Evolutionary conservation across 169 alveolate species (phyloP).

Genomic region (Theileria sp.): DNA sequence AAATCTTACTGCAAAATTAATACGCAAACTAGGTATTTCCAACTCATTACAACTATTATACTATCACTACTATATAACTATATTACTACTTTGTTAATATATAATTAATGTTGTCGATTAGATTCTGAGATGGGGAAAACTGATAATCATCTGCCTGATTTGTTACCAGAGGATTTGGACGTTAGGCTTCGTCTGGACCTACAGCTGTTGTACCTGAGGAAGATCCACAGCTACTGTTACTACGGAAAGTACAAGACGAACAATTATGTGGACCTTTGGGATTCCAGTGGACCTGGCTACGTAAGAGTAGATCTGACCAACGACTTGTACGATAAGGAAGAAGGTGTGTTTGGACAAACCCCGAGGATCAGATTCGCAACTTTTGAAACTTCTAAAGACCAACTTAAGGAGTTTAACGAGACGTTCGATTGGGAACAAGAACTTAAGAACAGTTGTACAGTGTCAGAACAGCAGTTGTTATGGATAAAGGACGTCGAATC

Average conservation of each 20-base stretch:
- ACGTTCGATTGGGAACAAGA: slow-evolving; percentile 57
- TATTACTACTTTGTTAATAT: too few relatives aligned
- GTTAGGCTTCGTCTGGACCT: slow-evolving; percentile 56
- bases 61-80: too few relatives aligned
- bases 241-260: slow-evolving; percentile 58
- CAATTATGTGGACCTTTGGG: slow-evolving; percentile 66
- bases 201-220: slow-evolving; percentile 52
- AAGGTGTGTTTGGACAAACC: slow-evolving; percentile 33
- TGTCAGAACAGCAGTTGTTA: slow-evolving; percentile 58
- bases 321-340: slow-evolving; percentile 57
- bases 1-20: slow-evolving; percentile 37
- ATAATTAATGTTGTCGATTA: neutral
- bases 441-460: slow-evolving; percentile 32
- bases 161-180: slow-evolving; percentile 52
- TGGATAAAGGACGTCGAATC: slow-evolving; percentile 67
- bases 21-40: slow-evolving; percentile 51
- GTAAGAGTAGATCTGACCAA: slow-evolving; percentile 62
- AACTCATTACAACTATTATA: too few relatives aligned
- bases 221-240: slow-evolving; percentile 64
- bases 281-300: slow-evolving; percentile 64
- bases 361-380: slow-evolving; percentile 51
- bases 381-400: neutral
- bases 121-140: slow-evolving; percentile 56
- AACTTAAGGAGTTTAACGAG: neutral
- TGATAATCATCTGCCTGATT: slow-evolving; percentile 28